These are phyloP conservation scores for Rhizopogon roseolus DNA, from an alignment of 768 basidiomycete species.

Conservation along the genomic window DNA sequence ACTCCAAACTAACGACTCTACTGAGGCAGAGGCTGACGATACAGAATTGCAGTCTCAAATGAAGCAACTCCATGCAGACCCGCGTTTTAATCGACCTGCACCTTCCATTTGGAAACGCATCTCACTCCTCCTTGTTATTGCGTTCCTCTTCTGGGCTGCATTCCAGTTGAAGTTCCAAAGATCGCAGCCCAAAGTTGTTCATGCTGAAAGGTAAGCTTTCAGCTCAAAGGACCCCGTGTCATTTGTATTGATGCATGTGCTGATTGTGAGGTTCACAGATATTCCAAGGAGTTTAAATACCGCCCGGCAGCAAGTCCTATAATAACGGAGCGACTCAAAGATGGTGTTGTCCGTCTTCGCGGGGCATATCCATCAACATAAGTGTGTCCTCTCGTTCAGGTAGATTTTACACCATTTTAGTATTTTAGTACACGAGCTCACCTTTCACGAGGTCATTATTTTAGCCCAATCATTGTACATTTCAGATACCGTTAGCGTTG, in stretches of 20 bases:
- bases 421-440: neutral
- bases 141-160: constrained; percentile 41
- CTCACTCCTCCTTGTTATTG: constrained; percentile 35
- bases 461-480: neutral
- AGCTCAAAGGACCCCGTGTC: neutral
- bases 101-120: constrained; percentile 44
- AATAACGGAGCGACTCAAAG: constrained; percentile 70
- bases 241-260: neutral
- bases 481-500: neutral
- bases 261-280: constrained; percentile 38
- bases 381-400: neutral
- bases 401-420: neutral
- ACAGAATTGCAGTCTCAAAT: neutral
- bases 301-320: constrained; percentile 83
- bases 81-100: constrained; percentile 33
- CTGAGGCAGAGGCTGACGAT: neutral
- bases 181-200: constrained; percentile 42
- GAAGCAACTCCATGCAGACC: constrained; percentile 12
- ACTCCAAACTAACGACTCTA: neutral
- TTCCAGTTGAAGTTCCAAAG: constrained; percentile 25
- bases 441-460: neutral
- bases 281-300: constrained; percentile 78
- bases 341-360: constrained; percentile 63
- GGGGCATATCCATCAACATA: constrained; percentile 48
- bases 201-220: constrained; percentile 56